Conservation (phyloP, 1,284 basidiomycete species). For the Ustilago cynodontis region DNA sequence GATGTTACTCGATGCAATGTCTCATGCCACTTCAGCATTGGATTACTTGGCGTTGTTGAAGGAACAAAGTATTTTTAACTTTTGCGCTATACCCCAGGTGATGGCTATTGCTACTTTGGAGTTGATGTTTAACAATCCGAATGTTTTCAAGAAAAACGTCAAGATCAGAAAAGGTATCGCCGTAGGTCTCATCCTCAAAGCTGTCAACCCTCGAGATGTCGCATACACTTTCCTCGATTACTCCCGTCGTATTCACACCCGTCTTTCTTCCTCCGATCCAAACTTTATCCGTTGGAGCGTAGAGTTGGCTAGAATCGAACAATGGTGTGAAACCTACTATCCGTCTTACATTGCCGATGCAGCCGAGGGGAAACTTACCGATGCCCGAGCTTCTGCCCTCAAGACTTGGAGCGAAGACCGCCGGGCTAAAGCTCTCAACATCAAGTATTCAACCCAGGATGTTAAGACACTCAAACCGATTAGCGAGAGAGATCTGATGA, state of each 20-base stretch:
- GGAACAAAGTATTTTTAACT: constrained; percentile 95
- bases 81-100: constrained; percentile 92
- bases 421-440: constrained; percentile 23
- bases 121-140: constrained; percentile 90
- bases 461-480: background rate
- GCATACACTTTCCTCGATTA: constrained; percentile 88
- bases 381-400: constrained; percentile 49
- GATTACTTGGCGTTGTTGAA: constrained; percentile 90
- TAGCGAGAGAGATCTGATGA: constrained; percentile 42
- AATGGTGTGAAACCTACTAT: constrained; percentile 67
- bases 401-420: constrained; percentile 49
- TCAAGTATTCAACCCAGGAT: constrained; percentile 14
- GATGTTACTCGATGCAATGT: constrained; percentile 90
- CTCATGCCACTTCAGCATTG: constrained; percentile 85
- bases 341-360: constrained; percentile 58
- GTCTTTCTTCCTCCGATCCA: constrained; percentile 83
- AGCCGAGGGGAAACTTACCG: constrained; percentile 24
- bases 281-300: constrained; percentile 75
- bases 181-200: constrained; percentile 87
- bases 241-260: constrained; percentile 84
- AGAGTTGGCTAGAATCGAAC: constrained; percentile 64
- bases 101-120: constrained; percentile 97
- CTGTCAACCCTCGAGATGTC: constrained; percentile 92
- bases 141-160: constrained; percentile 89
- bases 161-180: constrained; percentile 96